Evolutionary conservation across 2,329 filamentous ascomycete species (phyloP).

Genomic region (Botrytis aclada): DNA sequence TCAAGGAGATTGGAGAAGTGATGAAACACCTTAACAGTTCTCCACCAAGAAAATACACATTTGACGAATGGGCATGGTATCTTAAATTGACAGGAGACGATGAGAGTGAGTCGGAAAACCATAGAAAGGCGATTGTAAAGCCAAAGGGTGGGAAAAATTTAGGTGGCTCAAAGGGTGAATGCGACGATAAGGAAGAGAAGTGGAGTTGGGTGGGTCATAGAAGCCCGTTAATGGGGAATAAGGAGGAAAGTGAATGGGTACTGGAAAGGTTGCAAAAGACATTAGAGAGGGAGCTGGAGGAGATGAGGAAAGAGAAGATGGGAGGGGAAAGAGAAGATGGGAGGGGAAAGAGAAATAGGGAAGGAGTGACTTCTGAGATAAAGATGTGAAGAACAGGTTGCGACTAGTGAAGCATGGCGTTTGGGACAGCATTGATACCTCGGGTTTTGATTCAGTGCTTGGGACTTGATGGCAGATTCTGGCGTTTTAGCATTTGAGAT

Average conservation of each 20-base stretch:
- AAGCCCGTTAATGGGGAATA: constrained; percentile 66
- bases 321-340: constrained; percentile 20
- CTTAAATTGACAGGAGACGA: constrained; percentile 72
- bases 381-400: not conserved
- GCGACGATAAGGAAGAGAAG: constrained; percentile 36
- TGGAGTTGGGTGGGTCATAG: constrained; percentile 74
- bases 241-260: constrained; percentile 71
- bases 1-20: constrained; percentile 66
- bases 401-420: not conserved
- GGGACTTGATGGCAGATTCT: not conserved
- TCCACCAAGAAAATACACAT: constrained; percentile 65
- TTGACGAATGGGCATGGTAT: constrained; percentile 85
- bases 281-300: constrained; percentile 44
- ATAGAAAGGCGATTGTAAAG: constrained; percentile 41
- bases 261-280: constrained; percentile 59
- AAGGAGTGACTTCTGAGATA: not conserved
- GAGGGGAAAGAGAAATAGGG: constrained; percentile 2
- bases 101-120: constrained; percentile 50
- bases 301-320: constrained; percentile 27
- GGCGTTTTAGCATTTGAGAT: not conserved
- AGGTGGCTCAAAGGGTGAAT: constrained; percentile 28
- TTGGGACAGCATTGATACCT: not conserved
- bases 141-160: constrained; percentile 20
- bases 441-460: not conserved
- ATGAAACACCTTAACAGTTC: constrained; percentile 58